Evolutionary conservation across 495 filamentous ascomycete genomes (phyloP).

Genomic region (Penicillium cinerascens): DNA sequence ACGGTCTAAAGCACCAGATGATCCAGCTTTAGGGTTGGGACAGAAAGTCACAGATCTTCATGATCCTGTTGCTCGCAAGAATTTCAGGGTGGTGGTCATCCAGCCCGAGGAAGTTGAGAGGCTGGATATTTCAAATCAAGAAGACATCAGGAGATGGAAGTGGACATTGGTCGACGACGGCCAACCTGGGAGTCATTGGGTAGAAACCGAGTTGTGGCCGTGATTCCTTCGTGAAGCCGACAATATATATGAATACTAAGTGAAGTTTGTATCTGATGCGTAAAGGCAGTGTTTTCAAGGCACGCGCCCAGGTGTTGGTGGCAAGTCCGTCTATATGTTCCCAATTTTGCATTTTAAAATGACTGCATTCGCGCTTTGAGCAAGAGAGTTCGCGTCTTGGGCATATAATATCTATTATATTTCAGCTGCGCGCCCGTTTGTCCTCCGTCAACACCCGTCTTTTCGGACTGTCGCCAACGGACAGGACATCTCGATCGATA

Average conservation of each 20-base stretch:
- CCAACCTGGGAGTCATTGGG: constrained; percentile 57
- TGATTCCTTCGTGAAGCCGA: constrained; percentile 28
- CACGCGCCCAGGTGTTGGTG: neutral
- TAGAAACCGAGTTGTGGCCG: constrained; percentile 78
- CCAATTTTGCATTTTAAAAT: too few species aligned
- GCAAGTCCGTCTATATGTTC: too few species aligned
- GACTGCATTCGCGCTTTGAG: too few species aligned
- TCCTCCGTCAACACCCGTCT: neutral
- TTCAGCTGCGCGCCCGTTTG: neutral
- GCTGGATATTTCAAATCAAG: constrained; percentile 66
- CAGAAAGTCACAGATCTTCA: constrained; percentile 66
- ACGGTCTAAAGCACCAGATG: constrained; percentile 39
- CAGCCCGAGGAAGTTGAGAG: constrained; percentile 76
- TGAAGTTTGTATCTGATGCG: neutral
- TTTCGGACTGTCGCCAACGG: neutral
- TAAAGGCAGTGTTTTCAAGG: neutral
- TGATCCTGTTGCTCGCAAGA: constrained; percentile 63
- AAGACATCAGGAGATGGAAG: constrained; percentile 60
- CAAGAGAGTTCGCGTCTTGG: too few species aligned
- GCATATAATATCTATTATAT: neutral
- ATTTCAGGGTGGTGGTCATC: constrained; percentile 85
- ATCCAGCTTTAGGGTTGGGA: constrained; percentile 55
- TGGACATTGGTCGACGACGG: constrained; percentile 54
- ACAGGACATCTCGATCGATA: neutral
- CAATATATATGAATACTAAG: neutral